Evolutionary conservation across 352 stramenopile genomes (phyloP).

Genomic region (Phytopythium helicoides): DNA sequence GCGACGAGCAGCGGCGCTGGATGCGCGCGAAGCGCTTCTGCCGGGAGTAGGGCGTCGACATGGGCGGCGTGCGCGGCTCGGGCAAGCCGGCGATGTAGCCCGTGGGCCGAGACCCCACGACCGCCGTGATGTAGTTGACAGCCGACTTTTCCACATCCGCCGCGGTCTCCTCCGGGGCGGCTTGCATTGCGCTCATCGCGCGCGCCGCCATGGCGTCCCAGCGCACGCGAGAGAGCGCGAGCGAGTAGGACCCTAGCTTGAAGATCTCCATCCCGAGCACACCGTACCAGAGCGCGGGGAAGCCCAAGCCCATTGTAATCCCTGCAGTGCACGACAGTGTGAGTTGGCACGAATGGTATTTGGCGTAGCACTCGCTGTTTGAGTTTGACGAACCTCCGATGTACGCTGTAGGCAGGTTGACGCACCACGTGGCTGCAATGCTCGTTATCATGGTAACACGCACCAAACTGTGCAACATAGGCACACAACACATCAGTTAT

Average conservation of each 20-base stretch:
- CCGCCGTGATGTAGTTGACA: slow-evolving; percentile 60
- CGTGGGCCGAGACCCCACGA: slow-evolving; percentile 54
- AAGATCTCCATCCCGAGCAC: slow-evolving; percentile 67
- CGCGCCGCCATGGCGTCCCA: slow-evolving; percentile 47
- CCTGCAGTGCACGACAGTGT: too few species aligned
- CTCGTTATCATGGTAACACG: slow-evolving; percentile 63
- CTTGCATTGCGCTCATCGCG: slow-evolving; percentile 46
- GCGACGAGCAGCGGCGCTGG: slow-evolving; percentile 21
- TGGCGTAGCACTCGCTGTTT: too few species aligned
- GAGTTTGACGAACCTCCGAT: slow-evolving; percentile 26
- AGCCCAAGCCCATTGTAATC: slow-evolving; percentile 50
- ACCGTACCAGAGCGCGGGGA: slow-evolving; percentile 60
- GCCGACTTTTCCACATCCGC: slow-evolving; percentile 44
- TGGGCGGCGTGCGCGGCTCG: slow-evolving; percentile 35
- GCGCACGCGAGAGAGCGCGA: slow-evolving; percentile 37
- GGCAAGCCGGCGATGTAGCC: slow-evolving; percentile 45
- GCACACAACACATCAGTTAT: not conserved
- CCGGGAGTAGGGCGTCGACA: slow-evolving; percentile 34
- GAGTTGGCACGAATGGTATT: too few species aligned
- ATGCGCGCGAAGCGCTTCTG: slow-evolving; percentile 22
- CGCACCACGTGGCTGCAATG: slow-evolving; percentile 57
- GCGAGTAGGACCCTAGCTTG: slow-evolving; percentile 50
- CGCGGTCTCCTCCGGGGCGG: slow-evolving; percentile 23
- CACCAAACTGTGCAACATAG: slow-evolving; percentile 33
- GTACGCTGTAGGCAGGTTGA: slow-evolving; percentile 68